phyloP scores from a whole-genome alignment of 805 yeast species.

The Yarrowia sp. region DNA sequence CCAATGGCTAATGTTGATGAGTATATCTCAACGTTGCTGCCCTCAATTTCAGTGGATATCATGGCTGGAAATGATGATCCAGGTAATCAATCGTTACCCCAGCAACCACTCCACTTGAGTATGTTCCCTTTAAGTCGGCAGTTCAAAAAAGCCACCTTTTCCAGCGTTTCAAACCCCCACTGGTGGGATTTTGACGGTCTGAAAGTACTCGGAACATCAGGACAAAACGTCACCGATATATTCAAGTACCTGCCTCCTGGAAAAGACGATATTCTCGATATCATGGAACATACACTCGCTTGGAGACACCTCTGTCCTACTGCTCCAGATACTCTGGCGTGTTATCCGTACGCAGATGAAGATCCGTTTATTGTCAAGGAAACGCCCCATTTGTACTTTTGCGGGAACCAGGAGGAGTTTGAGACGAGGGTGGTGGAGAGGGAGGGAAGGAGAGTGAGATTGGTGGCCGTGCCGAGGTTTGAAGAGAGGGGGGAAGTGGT shows the following conservation, averaged over 20 bases:
- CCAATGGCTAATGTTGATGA: conserved; percentile 47
- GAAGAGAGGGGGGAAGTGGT: conserved; percentile 62
- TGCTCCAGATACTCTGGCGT: conserved; percentile 91
- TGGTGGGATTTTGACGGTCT: conserved; percentile 61
- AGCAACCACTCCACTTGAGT: conserved; percentile 82
- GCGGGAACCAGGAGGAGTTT: conserved; percentile 75
- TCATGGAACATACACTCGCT: conserved; percentile 63
- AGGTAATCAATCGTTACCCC: conserved; percentile 80
- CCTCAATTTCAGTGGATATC: conserved; percentile 64
- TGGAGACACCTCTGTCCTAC: conserved; percentile 94
- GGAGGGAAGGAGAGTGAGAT: conserved; percentile 44
- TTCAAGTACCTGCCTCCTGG: conserved; percentile 58
- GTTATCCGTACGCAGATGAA: conserved; percentile 70
- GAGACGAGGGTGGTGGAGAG: conserved; percentile 43
- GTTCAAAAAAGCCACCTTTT: conserved; percentile 45
- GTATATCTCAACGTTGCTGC: conserved; percentile 55
- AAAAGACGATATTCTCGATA: conserved; percentile 44
- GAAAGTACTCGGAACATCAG: conserved; percentile 69
- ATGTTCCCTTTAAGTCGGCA: conserved; percentile 53
- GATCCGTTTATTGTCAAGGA: conserved; percentile 81
- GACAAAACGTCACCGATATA: conserved; percentile 81
- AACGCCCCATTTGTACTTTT: conserved; percentile 82
- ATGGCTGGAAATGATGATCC: conserved; percentile 90
- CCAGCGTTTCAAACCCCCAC: conserved; percentile 66
- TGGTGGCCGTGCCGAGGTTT: conserved; percentile 73